These are phyloP conservation scores for Aspergillus brunneoviolaceus DNA, from an alignment of 2,329 filamentous ascomycete genomes.

Conservation along the genomic window DNA sequence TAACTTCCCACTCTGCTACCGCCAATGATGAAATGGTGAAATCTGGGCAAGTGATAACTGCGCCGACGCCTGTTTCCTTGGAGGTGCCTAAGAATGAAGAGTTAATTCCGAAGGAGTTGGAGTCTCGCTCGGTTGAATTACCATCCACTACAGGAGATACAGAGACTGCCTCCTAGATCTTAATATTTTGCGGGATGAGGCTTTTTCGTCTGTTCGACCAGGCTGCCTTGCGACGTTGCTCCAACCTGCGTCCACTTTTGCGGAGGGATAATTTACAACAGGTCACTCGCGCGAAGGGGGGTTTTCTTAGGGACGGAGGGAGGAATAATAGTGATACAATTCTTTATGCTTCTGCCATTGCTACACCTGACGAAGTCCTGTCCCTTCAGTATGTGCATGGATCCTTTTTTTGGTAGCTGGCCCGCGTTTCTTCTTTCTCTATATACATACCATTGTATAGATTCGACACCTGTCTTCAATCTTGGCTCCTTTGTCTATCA, in stretches of 20 bases:
- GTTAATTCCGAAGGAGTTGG: slow-evolving; percentile 36
- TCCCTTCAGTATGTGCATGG: slow-evolving; percentile 13
- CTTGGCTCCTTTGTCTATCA: slow-evolving; percentile 4
- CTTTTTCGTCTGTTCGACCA: slow-evolving; percentile 6
- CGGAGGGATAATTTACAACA: neutral
- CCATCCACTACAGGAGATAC: slow-evolving; percentile 24
- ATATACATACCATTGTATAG: slow-evolving; percentile 25
- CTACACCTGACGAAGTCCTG: slow-evolving; percentile 1
- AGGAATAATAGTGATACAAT: slow-evolving; percentile 15
- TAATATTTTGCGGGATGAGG: neutral
- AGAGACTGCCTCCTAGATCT: slow-evolving; percentile 29
- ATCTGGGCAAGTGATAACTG: slow-evolving; percentile 10
- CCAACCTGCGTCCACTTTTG: neutral
- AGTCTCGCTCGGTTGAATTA: slow-evolving; percentile 39
- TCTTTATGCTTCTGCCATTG: slow-evolving; percentile 4
- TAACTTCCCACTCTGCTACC: slow-evolving; percentile 19
- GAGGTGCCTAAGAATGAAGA: slow-evolving; percentile 18
- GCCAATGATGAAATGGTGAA: slow-evolving; percentile 14
- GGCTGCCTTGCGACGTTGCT: neutral
- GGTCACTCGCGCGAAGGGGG: neutral
- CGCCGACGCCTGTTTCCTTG: slow-evolving; percentile 13
- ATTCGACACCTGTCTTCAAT: slow-evolving; percentile 5
- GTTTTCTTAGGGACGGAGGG: neutral
- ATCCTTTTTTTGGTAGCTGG: slow-evolving; percentile 9
- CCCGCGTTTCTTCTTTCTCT: neutral